Conservation (phyloP, 106 monocot species). For the Acanthochlamys bracteata region DNA sequence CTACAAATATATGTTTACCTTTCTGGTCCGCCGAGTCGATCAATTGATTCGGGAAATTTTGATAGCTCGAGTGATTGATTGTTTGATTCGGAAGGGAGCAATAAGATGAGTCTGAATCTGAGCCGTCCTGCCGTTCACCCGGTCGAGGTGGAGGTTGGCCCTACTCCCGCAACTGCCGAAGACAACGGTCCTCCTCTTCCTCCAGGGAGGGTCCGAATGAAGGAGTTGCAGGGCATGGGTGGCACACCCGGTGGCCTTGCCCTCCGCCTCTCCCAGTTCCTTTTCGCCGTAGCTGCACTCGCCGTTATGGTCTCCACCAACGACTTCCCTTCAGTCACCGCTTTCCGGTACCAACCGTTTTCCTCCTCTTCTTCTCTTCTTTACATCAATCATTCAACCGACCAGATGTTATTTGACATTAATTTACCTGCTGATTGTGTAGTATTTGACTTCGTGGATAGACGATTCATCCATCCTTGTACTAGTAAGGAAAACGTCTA, state of each 20-base stretch:
- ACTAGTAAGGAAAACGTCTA: background rate
- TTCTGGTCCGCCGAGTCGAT: no score
- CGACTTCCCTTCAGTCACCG: constrained; percentile 85
- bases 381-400: background rate
- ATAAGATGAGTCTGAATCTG: constrained; percentile 34
- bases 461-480: background rate
- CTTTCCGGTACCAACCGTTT: constrained; percentile 55
- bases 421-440: no score
- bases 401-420: background rate
- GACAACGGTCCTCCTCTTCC: constrained; percentile 9
- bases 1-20: no score
- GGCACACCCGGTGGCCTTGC: constrained; percentile 75
- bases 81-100: background rate
- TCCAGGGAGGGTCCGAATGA: constrained; percentile 70
- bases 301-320: constrained; percentile 73
- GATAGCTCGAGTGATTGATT: no score
- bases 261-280: constrained; percentile 59
- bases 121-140: constrained; percentile 92
- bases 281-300: constrained; percentile 62
- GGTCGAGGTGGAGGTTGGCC: constrained; percentile 64
- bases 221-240: constrained; percentile 83
- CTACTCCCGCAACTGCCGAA: constrained; percentile 27
- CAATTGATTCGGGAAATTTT: background rate
- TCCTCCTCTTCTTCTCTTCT: background rate
- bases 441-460: background rate